Conservation (phyloP, 2,329 filamentous ascomycete species). For the Nemania abortiva region DNA sequence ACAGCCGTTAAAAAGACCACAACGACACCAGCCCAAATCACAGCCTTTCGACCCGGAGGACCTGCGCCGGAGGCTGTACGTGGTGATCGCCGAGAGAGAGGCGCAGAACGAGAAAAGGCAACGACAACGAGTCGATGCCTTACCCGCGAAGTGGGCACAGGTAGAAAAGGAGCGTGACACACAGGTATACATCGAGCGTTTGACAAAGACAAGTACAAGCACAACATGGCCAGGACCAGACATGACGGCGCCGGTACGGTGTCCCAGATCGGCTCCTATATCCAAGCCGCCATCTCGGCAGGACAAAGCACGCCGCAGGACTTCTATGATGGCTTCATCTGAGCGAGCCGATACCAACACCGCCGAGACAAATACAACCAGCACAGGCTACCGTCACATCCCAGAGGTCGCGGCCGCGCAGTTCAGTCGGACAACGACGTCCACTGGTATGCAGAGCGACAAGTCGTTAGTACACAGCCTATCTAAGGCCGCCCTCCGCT, state of each 20-base stretch:
- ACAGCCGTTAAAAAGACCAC: constrained; percentile 27
- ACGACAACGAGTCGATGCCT: constrained; percentile 47
- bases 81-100: constrained; percentile 65
- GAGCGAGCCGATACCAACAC: neutral
- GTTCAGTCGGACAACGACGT: constrained; percentile 66
- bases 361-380: constrained; percentile 15
- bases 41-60: constrained; percentile 67
- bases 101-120: constrained; percentile 54
- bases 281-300: constrained; percentile 39
- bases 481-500: constrained; percentile 56
- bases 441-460: constrained; percentile 54
- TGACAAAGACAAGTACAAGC: neutral
- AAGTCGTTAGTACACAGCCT: constrained; percentile 57
- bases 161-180: constrained; percentile 30
- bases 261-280: constrained; percentile 21
- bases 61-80: constrained; percentile 63
- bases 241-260: constrained; percentile 4
- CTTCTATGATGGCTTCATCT: constrained; percentile 21
- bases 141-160: constrained; percentile 36
- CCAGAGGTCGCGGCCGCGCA: constrained; percentile 67
- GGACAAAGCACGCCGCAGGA: constrained; percentile 41
- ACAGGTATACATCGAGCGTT: constrained; percentile 31
- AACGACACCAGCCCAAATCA: constrained; percentile 42
- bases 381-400: constrained; percentile 60
- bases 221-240: constrained; percentile 25